Conservation (phyloP, 805 yeast species). For the Naumovozyma dairenensis region DNA sequence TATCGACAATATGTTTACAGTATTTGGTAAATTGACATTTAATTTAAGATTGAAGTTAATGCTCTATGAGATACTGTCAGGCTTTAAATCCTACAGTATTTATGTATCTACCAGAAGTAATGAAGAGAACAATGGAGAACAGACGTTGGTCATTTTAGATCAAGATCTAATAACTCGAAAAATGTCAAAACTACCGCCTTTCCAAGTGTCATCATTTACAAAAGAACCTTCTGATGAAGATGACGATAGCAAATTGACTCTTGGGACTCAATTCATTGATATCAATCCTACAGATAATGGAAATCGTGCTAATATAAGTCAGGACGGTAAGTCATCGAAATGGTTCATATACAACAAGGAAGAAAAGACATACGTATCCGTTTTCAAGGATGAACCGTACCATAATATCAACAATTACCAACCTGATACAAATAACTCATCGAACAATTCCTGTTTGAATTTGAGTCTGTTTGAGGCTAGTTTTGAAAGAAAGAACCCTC, state of each 20-base stretch:
- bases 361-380: slow-evolving; percentile 8
- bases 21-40: slow-evolving; percentile 22
- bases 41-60: slow-evolving; percentile 23
- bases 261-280: background rate
- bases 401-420: slow-evolving; percentile 21
- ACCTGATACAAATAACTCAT: slow-evolving; percentile 10
- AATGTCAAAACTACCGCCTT: slow-evolving; percentile 20
- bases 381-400: slow-evolving; percentile 19
- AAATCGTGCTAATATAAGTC: background rate
- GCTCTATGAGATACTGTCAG: slow-evolving; percentile 24
- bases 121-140: slow-evolving; percentile 3
- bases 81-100: slow-evolving; percentile 23
- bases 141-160: background rate
- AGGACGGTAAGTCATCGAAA: slow-evolving; percentile 5
- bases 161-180: background rate
- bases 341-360: slow-evolving; percentile 22
- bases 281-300: too few relatives aligned
- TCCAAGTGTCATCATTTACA: slow-evolving; percentile 26
- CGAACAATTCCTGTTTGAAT: slow-evolving; percentile 25
- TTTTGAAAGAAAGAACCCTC: slow-evolving; percentile 24
- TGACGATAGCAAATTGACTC: slow-evolving; percentile 1
- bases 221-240: slow-evolving; percentile 3
- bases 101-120: slow-evolving; percentile 13
- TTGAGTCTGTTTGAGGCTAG: slow-evolving; percentile 24
- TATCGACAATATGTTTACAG: slow-evolving; percentile 11